Base-by-base conservation (phyloP, 2,329 filamentous ascomycete species). In the Exophiala alcalophila region DNA sequence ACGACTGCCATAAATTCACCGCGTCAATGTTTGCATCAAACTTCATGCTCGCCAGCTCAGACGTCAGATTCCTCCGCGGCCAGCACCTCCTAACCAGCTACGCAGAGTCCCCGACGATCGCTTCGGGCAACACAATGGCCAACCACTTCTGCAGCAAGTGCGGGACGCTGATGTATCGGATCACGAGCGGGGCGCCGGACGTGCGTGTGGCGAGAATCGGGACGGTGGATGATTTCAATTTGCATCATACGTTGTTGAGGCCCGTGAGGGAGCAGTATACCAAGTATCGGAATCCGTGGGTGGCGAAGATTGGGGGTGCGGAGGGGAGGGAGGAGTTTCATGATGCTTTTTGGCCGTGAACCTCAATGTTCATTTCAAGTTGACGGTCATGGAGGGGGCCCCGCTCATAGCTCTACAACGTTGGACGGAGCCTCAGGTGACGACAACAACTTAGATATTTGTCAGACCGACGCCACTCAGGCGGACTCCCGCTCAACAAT, bases 11-110 rank as follows among this genome's bases (percentile, higher is more conserved):
- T 55, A 83, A 83, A 54, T 67, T 83, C 47, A 81, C 76, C 0
- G 76, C 77, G 0, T 78, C 77, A 0, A 78, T 80, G 73, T 80
- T 78, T 61, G 72, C 76, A 2, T 73, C 75, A 39, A 80, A 78
- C 61, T 78, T 82, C 56, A 67, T 67, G 44, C 59, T 80, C 27
- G 49, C 56, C 8, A 66, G 77, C 56, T 54, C 57, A 0, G 44
- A 71, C 43, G 52, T 80, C 0, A 67, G 58, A 32, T 70, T 78
- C 51, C 7, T 75, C 0, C 73, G 77, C 9, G 78, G 78, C 6
- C 60, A 63, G 3, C 71, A 76, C 1, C 72, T 69, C 19, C 65
- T 81, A 9, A 74, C 59, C 12, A 50, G 55, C 1, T 81, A 62
- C 44, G 51, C 56, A 3, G 72, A 80, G 52, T 54, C 53, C 2